Evolutionary conservation across 495 filamentous ascomycete species (phyloP), one percentile per base, ranked within the genome.

Genomic region (Lasiosphaeria hispida): DNA sequence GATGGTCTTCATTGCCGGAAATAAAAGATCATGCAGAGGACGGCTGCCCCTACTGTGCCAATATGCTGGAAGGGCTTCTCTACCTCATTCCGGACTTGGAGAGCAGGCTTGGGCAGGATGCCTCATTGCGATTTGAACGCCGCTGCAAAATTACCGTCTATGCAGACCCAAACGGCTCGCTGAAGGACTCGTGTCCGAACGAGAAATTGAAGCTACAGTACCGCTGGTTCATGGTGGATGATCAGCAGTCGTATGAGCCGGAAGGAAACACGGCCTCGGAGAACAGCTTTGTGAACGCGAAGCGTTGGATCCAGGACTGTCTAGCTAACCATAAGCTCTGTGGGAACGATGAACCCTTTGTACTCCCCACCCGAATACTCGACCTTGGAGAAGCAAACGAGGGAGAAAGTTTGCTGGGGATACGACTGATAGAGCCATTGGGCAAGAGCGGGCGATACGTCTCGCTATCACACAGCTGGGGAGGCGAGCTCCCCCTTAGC

Each of bases 391-490:
- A 48, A 7, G n/a, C 30, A 13, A 4, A 15, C 19, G 17, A 42
- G 6, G 34, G 23, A 7, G 15, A 43, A 11, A n/a, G 10, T 1
- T 1, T 7, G 4, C 18, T 23, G 4, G 15, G 1, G 7, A 11
- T 34, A 15, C 23, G 23, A 30, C 33, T 51, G 43, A 30, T 43
- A 17, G n/a, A 30, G 7, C 19, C 53, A 3, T 19, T 45, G 7
- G 33, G 11, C 0, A 5, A 23, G 30, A 43, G n/a, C 18, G 34
- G 14, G 8, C 53, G 42, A 1, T 63, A 63, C 34, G 45, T 42
- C 23, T 59, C 63, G 8, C 48, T 65, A 7, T 59, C 48, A 19
- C 57, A 65, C 59, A 51, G 50, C 49, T 61, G 59, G 55, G 59
- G 59, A 17, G 55, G 55, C 23, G 8, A 19, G 9, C 48, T 39